A percentile compares a stretch with the other conserved stretches of the same genome.
Conservation (phyloP, 169 alveolate genomes). For the Cyclospora cayetanensis region DNA sequence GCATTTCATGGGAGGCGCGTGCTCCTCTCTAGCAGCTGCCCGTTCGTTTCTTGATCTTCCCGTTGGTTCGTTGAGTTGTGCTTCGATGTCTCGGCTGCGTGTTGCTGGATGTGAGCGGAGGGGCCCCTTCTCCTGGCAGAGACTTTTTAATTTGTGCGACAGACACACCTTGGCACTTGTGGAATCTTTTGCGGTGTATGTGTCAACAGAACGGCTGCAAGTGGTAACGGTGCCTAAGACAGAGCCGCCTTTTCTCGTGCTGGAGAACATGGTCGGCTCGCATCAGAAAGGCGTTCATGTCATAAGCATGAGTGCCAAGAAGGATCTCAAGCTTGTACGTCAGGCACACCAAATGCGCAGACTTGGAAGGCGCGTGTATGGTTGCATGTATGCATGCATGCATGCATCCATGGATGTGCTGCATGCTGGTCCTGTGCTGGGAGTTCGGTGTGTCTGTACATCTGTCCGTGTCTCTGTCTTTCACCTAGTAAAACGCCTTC, state of each 20-base stretch:
- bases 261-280: slow-evolving; percentile 85
- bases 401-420: neutral
- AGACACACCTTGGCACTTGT: too few species aligned
- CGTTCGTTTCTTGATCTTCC: too few species aligned
- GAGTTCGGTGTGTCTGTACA: neutral
- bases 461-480: neutral
- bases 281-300: slow-evolving; percentile 77
- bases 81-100: too few species aligned
- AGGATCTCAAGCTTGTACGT: slow-evolving; percentile 63
- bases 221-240: slow-evolving; percentile 47
- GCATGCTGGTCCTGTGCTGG: too few species aligned
- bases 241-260: slow-evolving; percentile 89
- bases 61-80: too few species aligned
- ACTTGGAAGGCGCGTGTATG: neutral
- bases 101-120: too few species aligned
- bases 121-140: too few species aligned
- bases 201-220: slow-evolving; percentile 46
- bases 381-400: slow-evolving; percentile 67
- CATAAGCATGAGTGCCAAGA: slow-evolving; percentile 73
- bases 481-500: too few species aligned
- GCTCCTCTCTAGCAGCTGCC: too few species aligned
- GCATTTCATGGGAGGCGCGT: too few species aligned
- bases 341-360: too few species aligned
- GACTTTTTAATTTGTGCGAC: too few species aligned
- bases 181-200: slow-evolving; percentile 80